These are phyloP conservation scores for Hyphodiscus hymeniophilus DNA, from an alignment of 495 filamentous ascomycete genomes.

Conservation along the genomic window DNA sequence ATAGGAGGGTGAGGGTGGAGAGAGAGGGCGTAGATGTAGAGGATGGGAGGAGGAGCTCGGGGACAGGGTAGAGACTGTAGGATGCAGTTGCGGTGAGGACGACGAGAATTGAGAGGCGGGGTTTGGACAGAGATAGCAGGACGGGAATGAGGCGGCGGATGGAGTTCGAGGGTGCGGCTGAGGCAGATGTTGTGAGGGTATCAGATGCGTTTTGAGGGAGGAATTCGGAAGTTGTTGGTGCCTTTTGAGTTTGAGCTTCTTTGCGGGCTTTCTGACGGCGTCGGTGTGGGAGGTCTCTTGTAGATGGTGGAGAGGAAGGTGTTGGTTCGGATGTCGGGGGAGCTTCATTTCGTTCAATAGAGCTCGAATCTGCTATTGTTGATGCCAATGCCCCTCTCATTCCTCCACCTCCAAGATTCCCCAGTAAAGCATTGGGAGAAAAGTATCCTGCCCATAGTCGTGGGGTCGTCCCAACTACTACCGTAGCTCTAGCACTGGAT, in stretches of 20 bases:
- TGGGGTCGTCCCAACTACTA: slow-evolving; percentile 3
- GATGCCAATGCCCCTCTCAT: slow-evolving; percentile 15
- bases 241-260: slow-evolving; percentile 7
- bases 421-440: slow-evolving; percentile 19
- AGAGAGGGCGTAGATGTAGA: slow-evolving; percentile 73
- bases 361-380: slow-evolving; percentile 2
- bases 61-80: slow-evolving; percentile 88
- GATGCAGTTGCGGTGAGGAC: slow-evolving; percentile 85
- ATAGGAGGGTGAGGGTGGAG: slow-evolving; percentile 81
- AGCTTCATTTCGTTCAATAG: slow-evolving; percentile 14
- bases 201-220: slow-evolving; percentile 20
- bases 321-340: slow-evolving; percentile 1
- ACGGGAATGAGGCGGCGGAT: slow-evolving; percentile 70
- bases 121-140: slow-evolving; percentile 87
- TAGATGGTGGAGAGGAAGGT: slow-evolving; percentile 4
- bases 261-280: slow-evolving; percentile 16
- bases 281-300: slow-evolving; percentile 20
- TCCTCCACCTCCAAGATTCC: slow-evolving; percentile 7
- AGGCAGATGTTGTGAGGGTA: slow-evolving; percentile 14
- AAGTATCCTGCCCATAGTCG: slow-evolving; percentile 18
- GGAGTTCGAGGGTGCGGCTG: slow-evolving; percentile 35
- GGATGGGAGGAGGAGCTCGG: slow-evolving; percentile 61
- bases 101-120: slow-evolving; percentile 84
- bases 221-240: slow-evolving; percentile 4
- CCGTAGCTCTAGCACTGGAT: slow-evolving; percentile 11